phyloP scores from a whole-genome alignment of 2,329 filamentous ascomycete genomes.

The Sclerotinia minor region DNA sequence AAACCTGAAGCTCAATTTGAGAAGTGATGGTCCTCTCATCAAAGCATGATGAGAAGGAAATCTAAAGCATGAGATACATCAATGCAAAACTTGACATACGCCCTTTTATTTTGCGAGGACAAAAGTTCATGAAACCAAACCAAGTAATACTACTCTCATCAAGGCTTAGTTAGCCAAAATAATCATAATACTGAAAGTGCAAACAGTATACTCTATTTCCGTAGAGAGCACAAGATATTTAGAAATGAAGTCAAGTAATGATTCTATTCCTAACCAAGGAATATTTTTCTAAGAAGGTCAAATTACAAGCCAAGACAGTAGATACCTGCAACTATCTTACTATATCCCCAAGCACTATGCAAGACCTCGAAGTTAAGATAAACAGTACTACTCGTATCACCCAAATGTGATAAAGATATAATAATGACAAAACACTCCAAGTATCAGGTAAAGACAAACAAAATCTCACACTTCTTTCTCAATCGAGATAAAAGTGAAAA shows the following conservation, averaged over 20 bases:
- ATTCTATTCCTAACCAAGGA: neutral
- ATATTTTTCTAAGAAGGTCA: too few species aligned
- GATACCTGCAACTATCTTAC: neutral
- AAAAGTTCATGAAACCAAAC: neutral
- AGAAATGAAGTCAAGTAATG: neutral
- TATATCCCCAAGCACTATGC: neutral
- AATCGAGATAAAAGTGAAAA: fast-evolving
- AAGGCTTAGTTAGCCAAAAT: neutral
- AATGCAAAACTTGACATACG: neutral
- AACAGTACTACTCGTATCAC: too few species aligned
- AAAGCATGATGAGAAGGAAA: fast-evolving
- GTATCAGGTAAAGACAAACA: neutral
- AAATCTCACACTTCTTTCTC: fast-evolving
- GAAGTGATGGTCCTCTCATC: neutral
- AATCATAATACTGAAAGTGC: neutral
- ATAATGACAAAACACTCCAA: neutral
- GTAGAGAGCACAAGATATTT: too few species aligned
- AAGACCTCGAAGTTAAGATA: neutral
- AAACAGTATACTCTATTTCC: too few species aligned
- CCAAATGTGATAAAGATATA: fast-evolving
- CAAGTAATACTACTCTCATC: neutral
- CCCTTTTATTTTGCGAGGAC: neutral
- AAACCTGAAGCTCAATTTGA: fast-evolving
- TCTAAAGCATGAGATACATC: neutral
- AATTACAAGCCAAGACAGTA: neutral